phyloP scores from a whole-genome alignment of 2,329 filamentous ascomycete genomes.

The Byssoonygena ceratinophila region DNA sequence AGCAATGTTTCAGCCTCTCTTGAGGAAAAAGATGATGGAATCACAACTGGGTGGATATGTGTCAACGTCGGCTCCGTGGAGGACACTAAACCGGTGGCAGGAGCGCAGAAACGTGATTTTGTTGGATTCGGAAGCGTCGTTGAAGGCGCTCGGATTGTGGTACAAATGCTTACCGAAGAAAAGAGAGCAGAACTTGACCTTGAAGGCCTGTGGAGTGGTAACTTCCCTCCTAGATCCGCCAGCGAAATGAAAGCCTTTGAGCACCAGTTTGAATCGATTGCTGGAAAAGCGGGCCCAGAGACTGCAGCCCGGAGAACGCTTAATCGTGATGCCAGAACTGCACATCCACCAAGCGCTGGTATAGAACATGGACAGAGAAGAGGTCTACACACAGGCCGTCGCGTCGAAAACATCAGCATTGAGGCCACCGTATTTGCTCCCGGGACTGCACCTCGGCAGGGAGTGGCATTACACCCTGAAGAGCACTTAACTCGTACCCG shows the following conservation, averaged over 20 bases:
- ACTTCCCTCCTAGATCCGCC: conserved; percentile 6
- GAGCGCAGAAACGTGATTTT: conserved; percentile 32
- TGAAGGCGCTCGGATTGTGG: conserved; percentile 52
- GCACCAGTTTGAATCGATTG: conserved; percentile 8
- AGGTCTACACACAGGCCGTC: conserved; percentile 11
- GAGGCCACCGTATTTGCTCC: neutral
- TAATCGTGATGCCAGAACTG: neutral
- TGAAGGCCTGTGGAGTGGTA: conserved; percentile 50
- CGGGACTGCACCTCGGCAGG: neutral
- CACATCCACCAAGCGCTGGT: conserved; percentile 16
- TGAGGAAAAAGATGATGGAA: conserved; percentile 63
- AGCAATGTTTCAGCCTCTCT: conserved; percentile 54
- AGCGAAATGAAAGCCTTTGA: conserved; percentile 4
- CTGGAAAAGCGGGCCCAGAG: conserved; percentile 14
- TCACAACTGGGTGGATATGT: conserved; percentile 91
- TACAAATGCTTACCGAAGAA: conserved; percentile 62
- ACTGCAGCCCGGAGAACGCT: conserved; percentile 20
- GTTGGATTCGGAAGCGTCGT: conserved; percentile 63
- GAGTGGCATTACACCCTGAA: neutral
- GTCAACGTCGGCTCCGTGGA: conserved; percentile 71
- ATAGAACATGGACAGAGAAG: conserved; percentile 21
- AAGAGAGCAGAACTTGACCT: conserved; percentile 58
- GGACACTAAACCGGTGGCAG: conserved; percentile 32
- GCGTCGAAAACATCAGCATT: conserved; percentile 10
- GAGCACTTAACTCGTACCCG: neutral